Evolutionary conservation across 2,329 filamentous ascomycete species (phyloP), one percentile per base, ranked within the genome.

Genomic region (Aureobasidium subglaciale): DNA sequence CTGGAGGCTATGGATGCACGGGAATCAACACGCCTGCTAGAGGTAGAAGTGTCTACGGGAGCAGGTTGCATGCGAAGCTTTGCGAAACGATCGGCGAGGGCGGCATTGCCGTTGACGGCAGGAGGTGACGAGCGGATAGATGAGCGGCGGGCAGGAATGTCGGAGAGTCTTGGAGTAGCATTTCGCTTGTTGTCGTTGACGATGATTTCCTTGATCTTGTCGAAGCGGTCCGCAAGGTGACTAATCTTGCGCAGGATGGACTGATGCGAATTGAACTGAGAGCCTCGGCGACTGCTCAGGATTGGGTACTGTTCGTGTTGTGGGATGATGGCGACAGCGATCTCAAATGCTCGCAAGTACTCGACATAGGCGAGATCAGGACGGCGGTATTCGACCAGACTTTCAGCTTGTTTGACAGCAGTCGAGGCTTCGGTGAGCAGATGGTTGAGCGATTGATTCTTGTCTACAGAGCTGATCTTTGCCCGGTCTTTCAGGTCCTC

Each of bases 281-380:
- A 43, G 20, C 32, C 54, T 22, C 35, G 34, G 4, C 41, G 41
- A 34, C 34, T 43, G 13, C 18, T 40, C 7, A 56, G 16, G 11
- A 22, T 20, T 9, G 54, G 80, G 68, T 84, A 95, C 59, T 92
- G 88, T 56, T 80, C 82, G 67, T 95, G 90, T 32, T 78, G 78
- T 2, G 88, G 87, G 24, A 97, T 85, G 38, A 85, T 75, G 56
- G 92, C 84, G 49, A 90, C 78, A 13, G 87, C 81, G 55, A 96
- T 86, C 56, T 90, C 84, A 58, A 81, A 90, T 10, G 91, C 88
- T 60, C 86, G 82, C 57, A 97, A 79, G 66, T 92, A 97, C 59
- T 95, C 88, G 61, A 87, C 82, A 55, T 95, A 86, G 3, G 91
- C 91, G 34, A 83, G 70, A 65, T 93, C 90, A 4, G 84, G 82